Evolutionary conservation across 1,284 basidiomycete species (phyloP).

Genomic region (Melampsora larici-populina): DNA sequence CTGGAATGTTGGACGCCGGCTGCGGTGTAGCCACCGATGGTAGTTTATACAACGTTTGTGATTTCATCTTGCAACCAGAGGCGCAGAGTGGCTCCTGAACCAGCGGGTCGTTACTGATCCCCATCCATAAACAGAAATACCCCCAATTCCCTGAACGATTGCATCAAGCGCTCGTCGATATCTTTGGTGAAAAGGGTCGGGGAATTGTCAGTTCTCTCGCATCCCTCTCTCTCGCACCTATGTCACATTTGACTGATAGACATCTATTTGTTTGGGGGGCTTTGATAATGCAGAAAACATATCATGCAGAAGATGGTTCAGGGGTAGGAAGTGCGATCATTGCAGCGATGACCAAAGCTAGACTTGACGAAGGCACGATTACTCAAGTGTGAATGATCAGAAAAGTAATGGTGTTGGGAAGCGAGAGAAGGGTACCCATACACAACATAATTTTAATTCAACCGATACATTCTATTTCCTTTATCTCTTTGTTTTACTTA

Average conservation of each 20-base stretch:
- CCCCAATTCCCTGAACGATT: conserved; percentile 84
- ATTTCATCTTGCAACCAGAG: neutral
- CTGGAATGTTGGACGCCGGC: conserved; percentile 71
- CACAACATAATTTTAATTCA: no score
- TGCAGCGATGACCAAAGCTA: conserved; percentile 67
- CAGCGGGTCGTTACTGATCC: neutral
- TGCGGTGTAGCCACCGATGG: conserved; percentile 89
- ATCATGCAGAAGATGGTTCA: conserved; percentile 90
- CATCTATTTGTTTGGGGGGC: conserved; percentile 56
- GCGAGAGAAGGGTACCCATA: no score
- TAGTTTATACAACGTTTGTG: conserved; percentile 79
- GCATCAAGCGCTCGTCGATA: conserved; percentile 80
- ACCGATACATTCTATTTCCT: no score
- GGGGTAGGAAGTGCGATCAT: conserved; percentile 96
- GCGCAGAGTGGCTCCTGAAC: neutral
- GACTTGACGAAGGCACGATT: conserved; percentile 60
- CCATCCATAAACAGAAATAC: conserved; percentile 68
- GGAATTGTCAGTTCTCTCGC: conserved; percentile 55
- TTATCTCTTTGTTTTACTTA: no score
- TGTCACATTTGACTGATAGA: conserved; percentile 53
- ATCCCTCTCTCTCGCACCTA: neutral
- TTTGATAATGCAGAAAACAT: conserved; percentile 59
- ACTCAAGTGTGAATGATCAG: conserved; percentile 46
- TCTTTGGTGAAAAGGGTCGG: conserved; percentile 90
- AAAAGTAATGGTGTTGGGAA: neutral